Base-by-base conservation (phyloP, 306 rosid genomes). In the Sicyos baderoa region DNA sequence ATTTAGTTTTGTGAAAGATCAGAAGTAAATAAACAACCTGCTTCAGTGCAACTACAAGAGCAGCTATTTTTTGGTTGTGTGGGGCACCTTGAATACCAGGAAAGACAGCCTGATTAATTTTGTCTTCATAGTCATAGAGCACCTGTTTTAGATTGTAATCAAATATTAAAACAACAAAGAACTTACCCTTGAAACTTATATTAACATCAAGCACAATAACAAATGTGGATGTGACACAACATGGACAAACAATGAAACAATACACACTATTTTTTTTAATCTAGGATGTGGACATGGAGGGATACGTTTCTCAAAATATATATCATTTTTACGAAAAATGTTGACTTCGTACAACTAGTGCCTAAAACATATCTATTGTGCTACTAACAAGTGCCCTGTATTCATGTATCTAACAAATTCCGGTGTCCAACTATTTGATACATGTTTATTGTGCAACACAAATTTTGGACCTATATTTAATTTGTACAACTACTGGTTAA, bases 31-130 rank as follows among this genome's bases (percentile, higher is more conserved):
- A 74, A 80, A 80, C 25, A 76, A 88, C 97, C 93, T 91, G 97
- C 82, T 91, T 91, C 66, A 91, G 78, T 79, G 97, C 96, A 79
- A 91, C 91, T 72, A 93, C 93, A 75, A 91, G 82, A 80, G 91
- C 97, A 54, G 96, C 4, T 60, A 91, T 88, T 9, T 95, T 90
- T 74, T 90, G 97, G 75, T 90, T 88, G 84, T 90, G 97, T 29
- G 96, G 96, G 78, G 96, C 97, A 85, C 97, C 97, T 82, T 91
- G 97, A 70, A 91, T 91, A 79, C 97, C 97, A 70, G 97, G 97
- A 76, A 91, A 91, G 78, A 91, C 91, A 76, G 97, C 97, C 80
- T 85, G 89, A 63, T 91, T 91, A 71, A 91, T 91, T 82, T 83
- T 92, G 85, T 88, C 95, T 82, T 86, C 88, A 7, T 72, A 86